Base-by-base conservation (phyloP, 2,329 filamentous ascomycete genomes). In the Alternaria sp. region DNA sequence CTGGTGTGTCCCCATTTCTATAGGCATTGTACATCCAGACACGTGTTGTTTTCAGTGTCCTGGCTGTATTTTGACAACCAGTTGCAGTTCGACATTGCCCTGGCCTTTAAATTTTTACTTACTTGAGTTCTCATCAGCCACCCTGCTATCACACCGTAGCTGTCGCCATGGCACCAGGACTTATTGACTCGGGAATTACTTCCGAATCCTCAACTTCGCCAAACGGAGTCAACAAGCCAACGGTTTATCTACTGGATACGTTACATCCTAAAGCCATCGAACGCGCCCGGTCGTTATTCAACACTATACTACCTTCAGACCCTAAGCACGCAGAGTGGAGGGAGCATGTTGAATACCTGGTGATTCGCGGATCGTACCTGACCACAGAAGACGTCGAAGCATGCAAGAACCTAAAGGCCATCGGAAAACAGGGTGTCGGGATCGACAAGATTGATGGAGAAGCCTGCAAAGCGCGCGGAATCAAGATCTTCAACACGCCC, bases 361-460 rank as follows among this genome's bases (percentile, higher is more conserved):
- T 84, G 1, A 73, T 83, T 32, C 74, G 78, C 34, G 70, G 73
- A 0, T 80, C 79, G 0, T 67, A 69, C 8, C 44, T 83, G 11
- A 79, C 78, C 0, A 78, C 76, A 4, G 69, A 79, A 3, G 81
- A 83, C 39, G 64, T 83, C 24, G 69, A 71, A 5, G 66, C 69
- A 1, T 75, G 73, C 30, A 76, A 74, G 0, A 78, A 76, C 6
- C 70, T 84, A 0, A 64, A 73, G 9, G 81, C 81, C 3, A 79
- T 84, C 36, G 80, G 80, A 55, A 84, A 84, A 67, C 82, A 84
- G 32, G 82, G 82, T 1, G 81, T 82, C 1, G 82, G 82, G 1
- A 78, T 83, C 38, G 81, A 84, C 57, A 83, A 81, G 54, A 66
- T 71, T 26, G 81, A 84, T 54, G 66, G 69, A 12, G 67, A 67